phyloP scores from a whole-genome alignment of 805 yeast genomes.

The Cyberlindnera euphorbiae region DNA sequence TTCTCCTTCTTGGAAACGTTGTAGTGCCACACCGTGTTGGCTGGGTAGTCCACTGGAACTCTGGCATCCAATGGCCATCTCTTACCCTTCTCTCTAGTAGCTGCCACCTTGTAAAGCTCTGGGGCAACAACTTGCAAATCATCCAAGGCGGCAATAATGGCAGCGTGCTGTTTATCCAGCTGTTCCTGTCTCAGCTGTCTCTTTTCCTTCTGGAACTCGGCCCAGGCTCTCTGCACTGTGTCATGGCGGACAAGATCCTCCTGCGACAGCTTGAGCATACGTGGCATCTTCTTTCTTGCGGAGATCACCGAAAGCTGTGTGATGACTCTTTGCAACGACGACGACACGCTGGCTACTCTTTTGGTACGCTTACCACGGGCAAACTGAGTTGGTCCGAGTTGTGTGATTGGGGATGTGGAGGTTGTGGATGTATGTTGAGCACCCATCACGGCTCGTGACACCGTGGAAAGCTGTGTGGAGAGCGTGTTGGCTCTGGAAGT shows the following conservation, averaged over 20 bases:
- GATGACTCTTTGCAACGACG: slow-evolving; percentile 44
- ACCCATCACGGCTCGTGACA: slow-evolving; percentile 12
- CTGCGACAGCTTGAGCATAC: slow-evolving; percentile 61
- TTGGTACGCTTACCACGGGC: slow-evolving; percentile 49
- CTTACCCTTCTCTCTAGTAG: slow-evolving; percentile 44
- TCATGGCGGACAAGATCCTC: slow-evolving; percentile 87
- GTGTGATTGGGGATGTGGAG: neutral
- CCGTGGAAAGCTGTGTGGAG: slow-evolving; percentile 2
- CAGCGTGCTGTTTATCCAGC: slow-evolving; percentile 55
- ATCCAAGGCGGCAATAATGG: slow-evolving; percentile 68
- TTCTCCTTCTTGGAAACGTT: slow-evolving; percentile 33
- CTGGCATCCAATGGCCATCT: slow-evolving; percentile 81
- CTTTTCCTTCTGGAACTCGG: slow-evolving; percentile 49
- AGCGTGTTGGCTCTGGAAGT: neutral
- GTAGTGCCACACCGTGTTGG: slow-evolving; percentile 74
- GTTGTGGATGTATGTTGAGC: neutral
- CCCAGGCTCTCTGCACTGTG: slow-evolving; percentile 82
- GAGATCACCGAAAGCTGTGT: slow-evolving; percentile 71
- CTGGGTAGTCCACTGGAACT: slow-evolving; percentile 87
- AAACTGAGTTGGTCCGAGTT: slow-evolving; percentile 23
- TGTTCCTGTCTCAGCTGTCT: slow-evolving; percentile 37
- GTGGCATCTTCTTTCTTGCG: slow-evolving; percentile 86
- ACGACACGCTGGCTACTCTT: slow-evolving; percentile 32
- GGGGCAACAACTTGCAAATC: slow-evolving; percentile 52
- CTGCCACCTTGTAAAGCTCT: slow-evolving; percentile 59